phyloP scores from a whole-genome alignment of 129 eudicot species.

The Flaveria bidentis region DNA sequence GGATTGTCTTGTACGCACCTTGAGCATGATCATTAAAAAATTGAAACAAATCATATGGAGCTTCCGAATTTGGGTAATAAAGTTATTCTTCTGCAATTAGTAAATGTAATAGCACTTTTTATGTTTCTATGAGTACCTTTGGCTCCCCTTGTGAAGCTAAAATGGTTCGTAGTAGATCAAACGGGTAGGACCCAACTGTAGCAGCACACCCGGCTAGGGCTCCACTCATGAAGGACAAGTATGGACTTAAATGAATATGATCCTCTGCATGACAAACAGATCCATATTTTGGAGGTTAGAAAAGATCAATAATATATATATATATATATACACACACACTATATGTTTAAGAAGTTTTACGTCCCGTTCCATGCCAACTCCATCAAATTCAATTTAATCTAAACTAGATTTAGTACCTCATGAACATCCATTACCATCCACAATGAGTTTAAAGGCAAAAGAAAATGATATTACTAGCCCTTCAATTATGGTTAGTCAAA shows the following conservation, averaged over 20 bases:
- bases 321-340: no score
- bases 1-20: neutral
- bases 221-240: slow-evolving; percentile 78
- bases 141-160: slow-evolving; percentile 98
- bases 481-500: neutral
- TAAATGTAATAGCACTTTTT: neutral
- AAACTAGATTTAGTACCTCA: neutral
- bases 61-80: neutral
- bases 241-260: slow-evolving; percentile 78
- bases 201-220: slow-evolving; percentile 92
- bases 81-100: neutral
- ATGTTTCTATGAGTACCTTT: slow-evolving; percentile 47
- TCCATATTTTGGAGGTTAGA: slow-evolving; percentile 14
- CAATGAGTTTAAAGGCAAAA: neutral
- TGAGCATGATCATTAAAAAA: slow-evolving; percentile 16
- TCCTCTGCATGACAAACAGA: slow-evolving; percentile 56
- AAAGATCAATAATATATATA: neutral
- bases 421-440: slow-evolving; percentile 8
- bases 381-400: slow-evolving; percentile 2
- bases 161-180: slow-evolving; percentile 77
- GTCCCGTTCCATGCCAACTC: neutral
- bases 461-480: neutral
- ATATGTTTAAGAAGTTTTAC: neutral
- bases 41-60: neutral
- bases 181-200: slow-evolving; percentile 85